Percentiles rank a stretch among this genome's conserved stretches.
Conservation (phyloP, 1,139 yeast genomes). For the Suhomyces guaymorum region DNA sequence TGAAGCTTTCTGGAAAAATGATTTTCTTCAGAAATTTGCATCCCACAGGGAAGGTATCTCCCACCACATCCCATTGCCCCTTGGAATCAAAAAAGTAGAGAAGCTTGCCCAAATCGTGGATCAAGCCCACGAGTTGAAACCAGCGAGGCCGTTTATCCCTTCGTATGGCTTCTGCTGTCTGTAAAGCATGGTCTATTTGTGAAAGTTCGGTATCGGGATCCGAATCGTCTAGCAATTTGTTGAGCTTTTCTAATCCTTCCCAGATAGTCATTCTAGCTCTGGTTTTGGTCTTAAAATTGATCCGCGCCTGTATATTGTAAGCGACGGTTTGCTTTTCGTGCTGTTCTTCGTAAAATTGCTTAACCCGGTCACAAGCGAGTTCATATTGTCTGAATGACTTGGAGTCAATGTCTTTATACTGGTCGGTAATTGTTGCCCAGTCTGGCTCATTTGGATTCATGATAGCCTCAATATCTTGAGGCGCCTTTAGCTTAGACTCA, state of each 20-base stretch:
- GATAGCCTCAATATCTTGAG: neutral
- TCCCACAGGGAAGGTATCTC: slow-evolving; percentile 77
- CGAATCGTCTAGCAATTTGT: slow-evolving; percentile 65
- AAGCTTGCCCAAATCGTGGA: slow-evolving; percentile 71
- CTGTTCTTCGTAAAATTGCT: slow-evolving; percentile 66
- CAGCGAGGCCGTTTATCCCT: slow-evolving; percentile 69
- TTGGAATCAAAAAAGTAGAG: slow-evolving; percentile 68
- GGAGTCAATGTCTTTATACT: slow-evolving; percentile 38
- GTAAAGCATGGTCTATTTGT: slow-evolving; percentile 74
- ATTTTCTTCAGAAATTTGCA: slow-evolving; percentile 62
- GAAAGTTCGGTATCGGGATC: slow-evolving; percentile 77
- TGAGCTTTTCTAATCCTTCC: slow-evolving; percentile 67
- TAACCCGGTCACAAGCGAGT: slow-evolving; percentile 68
- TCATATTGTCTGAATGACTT: slow-evolving; percentile 65
- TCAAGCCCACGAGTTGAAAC: slow-evolving; percentile 74
- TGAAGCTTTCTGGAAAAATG: slow-evolving; percentile 62
- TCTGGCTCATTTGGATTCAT: slow-evolving; percentile 8
- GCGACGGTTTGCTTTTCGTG: slow-evolving; percentile 74
- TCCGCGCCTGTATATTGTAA: slow-evolving; percentile 68
- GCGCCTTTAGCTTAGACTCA: too few relatives aligned
- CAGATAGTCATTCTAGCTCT: slow-evolving; percentile 70
- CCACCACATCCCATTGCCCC: slow-evolving; percentile 85
- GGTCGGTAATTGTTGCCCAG: slow-evolving; percentile 31
- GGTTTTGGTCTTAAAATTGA: slow-evolving; percentile 64
- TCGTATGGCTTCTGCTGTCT: slow-evolving; percentile 75